Evolutionary conservation across 371 early-diverging fungal genomes (phyloP).

Genomic region (Homolaphlyctis polyrhiza): DNA sequence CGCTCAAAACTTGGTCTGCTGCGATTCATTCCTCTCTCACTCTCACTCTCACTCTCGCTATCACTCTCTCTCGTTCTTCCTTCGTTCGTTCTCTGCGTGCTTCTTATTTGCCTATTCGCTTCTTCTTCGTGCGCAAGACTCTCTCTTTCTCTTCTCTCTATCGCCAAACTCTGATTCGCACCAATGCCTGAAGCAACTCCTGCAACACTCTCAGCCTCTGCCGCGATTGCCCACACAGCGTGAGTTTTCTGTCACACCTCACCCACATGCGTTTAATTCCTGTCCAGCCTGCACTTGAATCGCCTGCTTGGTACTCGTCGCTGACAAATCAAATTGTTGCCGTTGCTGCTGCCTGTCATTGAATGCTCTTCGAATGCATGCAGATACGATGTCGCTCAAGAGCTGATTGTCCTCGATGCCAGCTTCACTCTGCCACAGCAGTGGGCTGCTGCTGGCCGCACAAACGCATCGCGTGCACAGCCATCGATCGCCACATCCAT

Average conservation of each 20-base stretch:
- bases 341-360: too few relatives aligned
- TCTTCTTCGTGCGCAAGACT: too few relatives aligned
- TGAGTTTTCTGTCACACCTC: constrained; percentile 1
- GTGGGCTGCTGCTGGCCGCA: too few relatives aligned
- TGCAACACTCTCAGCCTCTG: constrained; percentile 4
- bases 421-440: too few relatives aligned
- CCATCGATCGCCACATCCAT: neutral
- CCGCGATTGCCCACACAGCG: constrained; percentile 6
- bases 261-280: neutral
- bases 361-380: too few relatives aligned
- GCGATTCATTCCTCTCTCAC: neutral
- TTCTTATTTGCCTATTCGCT: neutral
- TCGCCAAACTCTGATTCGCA: neutral
- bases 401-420: neutral
- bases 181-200: too few relatives aligned
- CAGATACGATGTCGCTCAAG: neutral
- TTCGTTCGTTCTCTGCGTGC: neutral
- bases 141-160: too few relatives aligned
- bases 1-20: neutral
- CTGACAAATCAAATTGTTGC: too few relatives aligned
- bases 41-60: neutral
- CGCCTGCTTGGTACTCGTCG: neutral
- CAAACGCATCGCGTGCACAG: neutral
- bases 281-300: neutral
- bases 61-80: neutral